These are phyloP conservation scores for Suaeda aralocaspica DNA, from an alignment of 148 eudicot species.

Conservation along the genomic window DNA sequence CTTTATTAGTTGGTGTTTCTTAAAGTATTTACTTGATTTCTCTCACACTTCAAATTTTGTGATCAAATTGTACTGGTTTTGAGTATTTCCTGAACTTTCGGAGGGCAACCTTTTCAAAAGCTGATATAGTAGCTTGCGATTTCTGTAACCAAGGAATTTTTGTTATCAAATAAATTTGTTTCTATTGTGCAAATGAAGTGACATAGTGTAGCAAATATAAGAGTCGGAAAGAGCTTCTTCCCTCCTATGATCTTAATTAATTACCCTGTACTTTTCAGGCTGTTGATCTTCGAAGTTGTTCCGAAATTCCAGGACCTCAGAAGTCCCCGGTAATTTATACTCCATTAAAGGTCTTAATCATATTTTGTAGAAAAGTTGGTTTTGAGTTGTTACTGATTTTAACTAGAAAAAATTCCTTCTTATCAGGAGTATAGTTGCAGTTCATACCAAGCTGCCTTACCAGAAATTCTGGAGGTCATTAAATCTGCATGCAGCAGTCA, in stretches of 20 bases:
- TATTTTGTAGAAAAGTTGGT: neutral
- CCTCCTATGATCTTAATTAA: neutral
- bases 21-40: neutral
- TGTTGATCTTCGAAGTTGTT: constrained; percentile 71
- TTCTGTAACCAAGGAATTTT: neutral
- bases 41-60: neutral
- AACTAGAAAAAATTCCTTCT: neutral
- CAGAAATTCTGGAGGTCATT: constrained; percentile 68
- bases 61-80: neutral
- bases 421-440: constrained; percentile 41
- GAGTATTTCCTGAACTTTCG: neutral
- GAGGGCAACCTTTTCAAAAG: constrained; percentile 3
- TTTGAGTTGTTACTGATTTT: constrained; percentile 6
- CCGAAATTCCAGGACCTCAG: constrained; percentile 45
- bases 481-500: constrained; percentile 61
- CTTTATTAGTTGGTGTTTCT: too few relatives aligned
- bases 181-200: neutral
- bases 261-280: constrained; percentile 45
- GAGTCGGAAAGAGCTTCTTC: neutral
- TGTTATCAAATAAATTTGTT: neutral
- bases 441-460: constrained; percentile 62
- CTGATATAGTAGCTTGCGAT: neutral
- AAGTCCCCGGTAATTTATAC: constrained; percentile 46
- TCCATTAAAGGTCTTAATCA: neutral
- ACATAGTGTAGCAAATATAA: too few relatives aligned